Base-by-base conservation (phyloP, 2,329 filamentous ascomycete genomes). In the Nemania sp. region DNA sequence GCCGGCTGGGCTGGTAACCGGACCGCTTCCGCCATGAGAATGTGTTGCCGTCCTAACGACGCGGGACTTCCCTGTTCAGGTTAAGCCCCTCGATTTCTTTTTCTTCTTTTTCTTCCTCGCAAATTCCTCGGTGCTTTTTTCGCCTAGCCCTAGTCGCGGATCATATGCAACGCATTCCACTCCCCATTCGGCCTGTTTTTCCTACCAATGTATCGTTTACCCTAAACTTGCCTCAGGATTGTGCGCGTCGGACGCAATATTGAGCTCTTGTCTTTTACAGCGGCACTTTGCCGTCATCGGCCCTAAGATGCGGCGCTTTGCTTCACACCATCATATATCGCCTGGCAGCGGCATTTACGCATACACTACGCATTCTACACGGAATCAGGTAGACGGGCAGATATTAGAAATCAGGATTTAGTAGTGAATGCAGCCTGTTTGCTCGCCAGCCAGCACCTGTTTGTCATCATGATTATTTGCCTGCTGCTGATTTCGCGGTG, bases 391-490 rank as follows among this genome's bases (percentile, higher is more conserved):
- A 38, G 22, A 63, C 52, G 64, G 64, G 32, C 32, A 35, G 32
- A 65, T 61, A 74, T 73, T 73, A 71, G 69, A 73, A 71, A 70
- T 71, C 70, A 63, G 26, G 64, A 66, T 71, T 74, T 43, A 62
- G 35, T 54, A 62, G 45, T 58, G 65, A 24, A 59, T 54, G 38
- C 35, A 55, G 56, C 68, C 38, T 26, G 62, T 45, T 51, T 60
- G 62, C 27, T 41, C 55, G 38, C 24, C 38, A 7, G 38, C 51
- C 49, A 52, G 49, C 18, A 22, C n/a, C 20, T 57, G 61, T 71
- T 59, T 67, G 66, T 68, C 54, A 68, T 69, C 56, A 43, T 27
- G 26, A 51, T 29, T 54, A 45, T 45, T 59, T 61, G 22, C 32
- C 43, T n/a, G n/a, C 49, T 60, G 49, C 53, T 67, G 32, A 54